Conservation (phyloP, 2,329 filamentous ascomycete species). For the Monilinia fructicola region DNA sequence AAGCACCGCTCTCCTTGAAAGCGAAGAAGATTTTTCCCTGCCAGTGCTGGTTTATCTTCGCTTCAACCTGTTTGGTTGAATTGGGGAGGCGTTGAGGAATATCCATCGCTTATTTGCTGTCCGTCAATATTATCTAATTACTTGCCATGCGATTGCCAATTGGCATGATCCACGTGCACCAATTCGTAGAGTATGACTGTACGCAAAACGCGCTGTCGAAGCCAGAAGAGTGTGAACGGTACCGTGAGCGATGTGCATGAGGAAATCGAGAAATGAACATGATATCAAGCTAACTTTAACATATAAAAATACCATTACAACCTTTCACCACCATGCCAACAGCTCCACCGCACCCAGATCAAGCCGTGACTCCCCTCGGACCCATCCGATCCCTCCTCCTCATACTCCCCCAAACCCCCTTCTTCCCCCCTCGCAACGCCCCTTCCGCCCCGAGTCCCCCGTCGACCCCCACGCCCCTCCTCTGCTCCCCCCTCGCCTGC, state of each 20-base stretch:
- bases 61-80: too few relatives aligned
- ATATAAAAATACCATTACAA: background rate
- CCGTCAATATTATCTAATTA: too few relatives aligned
- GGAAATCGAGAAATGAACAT: background rate
- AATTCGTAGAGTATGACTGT: too few relatives aligned
- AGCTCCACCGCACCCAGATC: background rate
- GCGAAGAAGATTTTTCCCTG: too few relatives aligned
- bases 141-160: rapidly evolving
- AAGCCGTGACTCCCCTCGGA: background rate
- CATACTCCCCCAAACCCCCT: background rate
- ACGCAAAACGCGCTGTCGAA: too few relatives aligned
- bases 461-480: background rate
- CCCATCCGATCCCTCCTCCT: too few relatives aligned
- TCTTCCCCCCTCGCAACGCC: background rate
- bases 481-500: background rate
- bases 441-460: too few relatives aligned
- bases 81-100: too few relatives aligned
- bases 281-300: background rate
- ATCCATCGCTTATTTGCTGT: too few relatives aligned
- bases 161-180: background rate
- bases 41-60: too few relatives aligned
- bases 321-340: too few relatives aligned
- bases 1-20: too few relatives aligned
- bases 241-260: background rate
- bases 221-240: background rate